phyloP scores from a whole-genome alignment of 2,329 filamentous ascomycete genomes.

The Pestalotiopsis sp. region DNA sequence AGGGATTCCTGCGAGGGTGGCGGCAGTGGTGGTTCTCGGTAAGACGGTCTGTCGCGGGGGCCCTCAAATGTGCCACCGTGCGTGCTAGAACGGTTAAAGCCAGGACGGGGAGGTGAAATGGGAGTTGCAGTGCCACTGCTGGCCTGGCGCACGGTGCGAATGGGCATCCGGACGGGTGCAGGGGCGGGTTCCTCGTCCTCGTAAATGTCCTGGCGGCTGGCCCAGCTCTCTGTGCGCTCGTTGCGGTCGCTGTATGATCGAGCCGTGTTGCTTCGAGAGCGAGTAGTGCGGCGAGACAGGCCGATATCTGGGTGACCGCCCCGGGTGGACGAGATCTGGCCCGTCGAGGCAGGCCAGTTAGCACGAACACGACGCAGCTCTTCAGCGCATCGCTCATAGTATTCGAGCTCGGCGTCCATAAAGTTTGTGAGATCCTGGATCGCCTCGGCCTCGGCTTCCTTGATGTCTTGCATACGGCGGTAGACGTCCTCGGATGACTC shows the following conservation, averaged over 20 bases:
- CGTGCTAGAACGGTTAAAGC: constrained; percentile 29
- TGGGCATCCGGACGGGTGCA: constrained; percentile 46
- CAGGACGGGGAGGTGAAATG: constrained; percentile 28
- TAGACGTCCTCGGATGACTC: constrained; percentile 91
- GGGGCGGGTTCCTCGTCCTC: constrained; percentile 37
- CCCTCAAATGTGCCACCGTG: constrained; percentile 23
- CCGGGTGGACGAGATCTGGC: constrained; percentile 5
- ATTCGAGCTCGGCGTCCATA: constrained; percentile 85
- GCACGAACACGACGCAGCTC: constrained; percentile 65
- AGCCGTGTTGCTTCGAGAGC: constrained; percentile 51
- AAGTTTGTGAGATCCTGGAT: constrained; percentile 79
- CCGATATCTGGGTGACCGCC: constrained; percentile 28
- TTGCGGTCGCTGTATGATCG: constrained; percentile 45
- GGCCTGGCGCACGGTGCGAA: constrained; percentile 39
- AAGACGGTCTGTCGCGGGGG: constrained; percentile 21
- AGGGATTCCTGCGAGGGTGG: constrained; percentile 24
- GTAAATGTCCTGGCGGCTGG: constrained; percentile 34
- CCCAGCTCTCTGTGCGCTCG: constrained; percentile 35
- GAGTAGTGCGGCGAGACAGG: constrained; percentile 27
- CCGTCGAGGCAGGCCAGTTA: constrained; percentile 41
- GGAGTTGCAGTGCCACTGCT: constrained; percentile 27
- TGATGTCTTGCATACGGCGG: constrained; percentile 94
- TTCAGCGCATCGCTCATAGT: constrained; percentile 88
- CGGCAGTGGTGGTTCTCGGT: constrained; percentile 31
- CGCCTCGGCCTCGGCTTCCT: constrained; percentile 85